A percentile compares a stretch with the other conserved stretches of the same genome.
Conservation (phyloP, 306 rosid species). For the Spatholobus suberectus region DNA sequence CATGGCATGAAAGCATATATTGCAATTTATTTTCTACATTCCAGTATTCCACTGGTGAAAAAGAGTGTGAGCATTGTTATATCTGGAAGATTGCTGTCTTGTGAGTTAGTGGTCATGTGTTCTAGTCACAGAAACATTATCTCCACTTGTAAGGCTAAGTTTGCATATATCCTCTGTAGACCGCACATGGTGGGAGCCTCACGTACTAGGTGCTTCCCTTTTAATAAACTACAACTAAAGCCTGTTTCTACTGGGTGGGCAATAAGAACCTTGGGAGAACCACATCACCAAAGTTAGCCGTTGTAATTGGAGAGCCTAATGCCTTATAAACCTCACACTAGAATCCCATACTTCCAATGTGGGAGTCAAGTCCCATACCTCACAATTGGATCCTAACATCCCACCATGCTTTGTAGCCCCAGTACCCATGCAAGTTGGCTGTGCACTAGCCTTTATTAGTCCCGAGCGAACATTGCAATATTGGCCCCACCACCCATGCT, state of each 20-base stretch:
- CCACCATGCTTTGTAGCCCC: background rate
- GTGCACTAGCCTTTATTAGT: too few relatives aligned
- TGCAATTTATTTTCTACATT: conserved; percentile 3
- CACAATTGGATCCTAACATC: background rate
- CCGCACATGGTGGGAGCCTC: background rate
- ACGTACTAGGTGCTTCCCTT: background rate
- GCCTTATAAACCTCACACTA: background rate
- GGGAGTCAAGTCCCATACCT: background rate
- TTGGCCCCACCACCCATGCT: background rate
- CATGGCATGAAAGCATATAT: conserved; percentile 1
- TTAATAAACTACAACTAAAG: background rate
- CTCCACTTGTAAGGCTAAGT: background rate
- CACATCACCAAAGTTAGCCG: background rate
- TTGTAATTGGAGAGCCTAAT: background rate
- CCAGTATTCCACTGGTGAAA: background rate
- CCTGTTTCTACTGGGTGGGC: background rate
- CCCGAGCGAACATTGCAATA: background rate
- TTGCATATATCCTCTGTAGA: background rate
- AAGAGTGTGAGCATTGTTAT: background rate
- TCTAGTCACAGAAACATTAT: background rate
- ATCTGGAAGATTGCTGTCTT: background rate
- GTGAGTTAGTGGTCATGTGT: background rate
- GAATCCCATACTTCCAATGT: background rate
- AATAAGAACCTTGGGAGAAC: background rate
- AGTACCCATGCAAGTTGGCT: background rate